Evolutionary conservation across 768 basidiomycete species (phyloP), one percentile per base, ranked within the genome.

Genomic region (Termitomyces heimii): DNA sequence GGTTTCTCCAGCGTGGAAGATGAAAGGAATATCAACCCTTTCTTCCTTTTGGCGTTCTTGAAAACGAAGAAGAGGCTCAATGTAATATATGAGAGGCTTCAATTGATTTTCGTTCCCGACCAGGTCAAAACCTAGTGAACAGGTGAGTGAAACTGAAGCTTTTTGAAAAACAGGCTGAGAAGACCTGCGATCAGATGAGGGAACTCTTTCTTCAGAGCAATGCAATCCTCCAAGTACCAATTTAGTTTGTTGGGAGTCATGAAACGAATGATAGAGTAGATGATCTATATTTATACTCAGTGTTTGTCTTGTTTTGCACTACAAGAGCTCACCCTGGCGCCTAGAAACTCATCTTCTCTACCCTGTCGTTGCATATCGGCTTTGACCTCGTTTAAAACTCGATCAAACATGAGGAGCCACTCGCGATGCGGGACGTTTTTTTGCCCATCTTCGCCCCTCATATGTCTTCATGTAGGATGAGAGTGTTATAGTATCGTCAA

Each of bases 1-100:
- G 0, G 89, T 92, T 70, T 92, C 89, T 20, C 90, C 90, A 0
- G 87, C 88, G 63, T 92, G 90, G 63, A 90, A 84, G 47, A 91
- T 77, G 68, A 89, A 89, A 0, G 90, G 90, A 26, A 91, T 82
- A 31, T 85, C 78, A 1, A 92, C 62, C 0, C 81, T 77, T 45
- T 79, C 73, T 58, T 84, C 80, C 51, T 81, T 74, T 63, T 82
- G 79, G 26, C 81, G 79, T 48, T 78, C 70, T 31, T 77, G 71
- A 72, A 91, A 92, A 43, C 70, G 73, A 5, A 86, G 68, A 6
- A 93, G 73, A 10, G 79, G 79, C 34, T 82, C 78, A 29, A 83
- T 66, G 66, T 90, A 91, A 63, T 87, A 71, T 26, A 76, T 80
- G 39, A 89, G 74, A 18, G 88, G 86, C 40, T 72, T 76, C 24